These are phyloP conservation scores for Mucor velutinosus DNA, from an alignment of 371 early-diverging fungal species.

Conservation along the genomic window DNA sequence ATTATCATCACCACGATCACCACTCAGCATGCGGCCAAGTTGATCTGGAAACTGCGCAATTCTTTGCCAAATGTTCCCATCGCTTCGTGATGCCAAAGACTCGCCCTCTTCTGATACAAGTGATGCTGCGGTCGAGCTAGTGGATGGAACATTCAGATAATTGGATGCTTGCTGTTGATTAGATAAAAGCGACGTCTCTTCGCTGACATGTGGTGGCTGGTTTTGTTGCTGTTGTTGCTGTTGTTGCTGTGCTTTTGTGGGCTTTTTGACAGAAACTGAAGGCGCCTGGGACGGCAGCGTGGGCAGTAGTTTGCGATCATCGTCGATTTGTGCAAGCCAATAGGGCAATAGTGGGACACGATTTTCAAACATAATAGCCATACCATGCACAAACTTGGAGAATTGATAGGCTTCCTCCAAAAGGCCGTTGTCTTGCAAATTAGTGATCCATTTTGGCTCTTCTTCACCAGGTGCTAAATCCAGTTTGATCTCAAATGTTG, in stretches of 20 bases:
- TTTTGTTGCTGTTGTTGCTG: not conserved
- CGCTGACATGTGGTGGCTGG: slow-evolving; percentile 3
- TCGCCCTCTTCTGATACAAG: not conserved
- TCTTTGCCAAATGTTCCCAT: slow-evolving; percentile 5
- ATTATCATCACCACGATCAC: not conserved
- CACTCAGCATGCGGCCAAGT: not conserved
- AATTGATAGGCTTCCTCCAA: slow-evolving; percentile 98
- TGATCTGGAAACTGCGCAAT: slow-evolving; percentile 14
- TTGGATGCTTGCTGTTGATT: not conserved
- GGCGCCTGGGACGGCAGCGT: slow-evolving; percentile 26
- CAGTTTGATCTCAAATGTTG: slow-evolving; percentile 97
- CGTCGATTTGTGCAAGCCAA: slow-evolving; percentile 97
- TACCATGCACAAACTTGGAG: slow-evolving; percentile 98
- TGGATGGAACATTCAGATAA: slow-evolving; percentile 4
- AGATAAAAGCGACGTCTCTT: not conserved
- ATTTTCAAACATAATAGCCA: slow-evolving; percentile 87
- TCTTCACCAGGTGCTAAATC: slow-evolving; percentile 85
- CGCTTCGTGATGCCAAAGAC: not conserved
- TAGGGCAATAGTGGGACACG: slow-evolving; percentile 95
- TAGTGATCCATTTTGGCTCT: slow-evolving; percentile 94
- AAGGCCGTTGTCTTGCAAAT: slow-evolving; percentile 85
- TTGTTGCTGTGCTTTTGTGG: not conserved
- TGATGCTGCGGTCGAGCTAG: not conserved
- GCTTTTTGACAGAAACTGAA: not conserved
- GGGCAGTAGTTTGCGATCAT: slow-evolving; percentile 71